Conservation (phyloP, 2,329 filamentous ascomycete genomes). For the Cladophialophora carrionii region DNA sequence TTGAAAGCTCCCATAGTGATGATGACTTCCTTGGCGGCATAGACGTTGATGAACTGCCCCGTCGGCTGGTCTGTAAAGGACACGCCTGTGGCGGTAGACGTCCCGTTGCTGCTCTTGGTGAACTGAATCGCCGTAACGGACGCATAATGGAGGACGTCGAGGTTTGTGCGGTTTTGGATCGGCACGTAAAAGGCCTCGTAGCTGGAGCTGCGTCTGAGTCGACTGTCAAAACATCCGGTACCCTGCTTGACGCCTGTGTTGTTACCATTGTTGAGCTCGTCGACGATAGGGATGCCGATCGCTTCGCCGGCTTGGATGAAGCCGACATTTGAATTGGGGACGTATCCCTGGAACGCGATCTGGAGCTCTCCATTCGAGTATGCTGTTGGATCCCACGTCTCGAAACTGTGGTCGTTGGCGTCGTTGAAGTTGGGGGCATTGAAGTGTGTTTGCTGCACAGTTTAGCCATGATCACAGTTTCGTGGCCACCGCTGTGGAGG, state of each 20-base stretch:
- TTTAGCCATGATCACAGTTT: not conserved
- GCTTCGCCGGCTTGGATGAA: slow-evolving; percentile 42
- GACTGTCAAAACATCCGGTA: slow-evolving; percentile 32
- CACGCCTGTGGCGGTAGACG: slow-evolving; percentile 20
- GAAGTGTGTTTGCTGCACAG: slow-evolving; percentile 37
- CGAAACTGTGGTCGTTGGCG: slow-evolving; percentile 37
- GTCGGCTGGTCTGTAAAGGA: slow-evolving; percentile 28
- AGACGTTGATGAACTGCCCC: slow-evolving; percentile 29
- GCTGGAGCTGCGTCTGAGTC: slow-evolving; percentile 41
- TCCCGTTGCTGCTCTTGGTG: slow-evolving; percentile 18
- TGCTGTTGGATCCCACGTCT: slow-evolving; percentile 39
- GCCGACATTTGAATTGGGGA: slow-evolving; percentile 39
- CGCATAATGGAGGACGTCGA: slow-evolving; percentile 40
- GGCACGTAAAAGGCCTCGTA: slow-evolving; percentile 43
- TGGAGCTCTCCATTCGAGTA: slow-evolving; percentile 39
- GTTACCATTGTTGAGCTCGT: slow-evolving; percentile 43
- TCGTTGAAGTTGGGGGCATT: slow-evolving; percentile 41
- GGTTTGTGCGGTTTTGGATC: slow-evolving; percentile 40
- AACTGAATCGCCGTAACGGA: slow-evolving; percentile 40
- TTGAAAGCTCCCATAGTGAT: slow-evolving; percentile 47
- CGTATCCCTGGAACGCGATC: slow-evolving; percentile 38
- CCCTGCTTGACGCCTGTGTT: slow-evolving; percentile 43
- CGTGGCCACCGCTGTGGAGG: not conserved
- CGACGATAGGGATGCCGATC: slow-evolving; percentile 41
- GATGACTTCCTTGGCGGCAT: slow-evolving; percentile 42